Base-by-base conservation (phyloP, 345 rosid species). In the Excoecaria agallocha region DNA sequence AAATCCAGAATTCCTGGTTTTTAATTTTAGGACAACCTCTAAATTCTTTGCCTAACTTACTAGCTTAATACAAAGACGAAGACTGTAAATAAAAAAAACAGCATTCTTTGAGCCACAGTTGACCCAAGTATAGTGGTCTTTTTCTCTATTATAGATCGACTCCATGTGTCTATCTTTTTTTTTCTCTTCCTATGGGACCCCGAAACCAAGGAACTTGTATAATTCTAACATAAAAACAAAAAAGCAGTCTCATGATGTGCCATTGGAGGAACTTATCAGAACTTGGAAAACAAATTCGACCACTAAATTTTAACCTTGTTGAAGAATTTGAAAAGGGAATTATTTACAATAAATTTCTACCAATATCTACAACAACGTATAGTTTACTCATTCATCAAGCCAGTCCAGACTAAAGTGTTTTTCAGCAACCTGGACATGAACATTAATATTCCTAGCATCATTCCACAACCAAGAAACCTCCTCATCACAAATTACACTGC, bases 381-480 rank as follows among this genome's bases (percentile, higher is more conserved):
- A 17, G 1, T 6, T 9, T 55, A 9, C 58, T 86, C 81, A 93
- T 59, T 87, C 93, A 22, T 86, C 69, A 10, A 93, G 94, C 96
- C 97, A 93, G 68, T 88, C 94, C 56, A 93, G 67, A 68, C 72
- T 81, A 77, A 75, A 93, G 70, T 84, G 77, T 75, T 79, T 86
- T 69, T 90, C 97, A 13, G 83, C 91, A 66, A 91, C 93, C 77
- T 91, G 85, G 25, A 93, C 87, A 74, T 84, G 80, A 35, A 93
- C 73, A 41, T 72, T 74, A 0, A 77, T 80, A 74, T 77, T 86
- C 78, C 80, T 79, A 52, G 75, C 56, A 19, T 93, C 86, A 35
- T 82, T 86, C 97, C 95, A 89, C 51, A 63, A 63, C 78, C 68
- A 81, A n/a, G 86, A 90, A 55, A 86, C 84, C 41, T 93, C 96